Evolutionary conservation across 1,284 basidiomycete species (phyloP), one percentile per base, ranked within the genome.

Genomic region (Phellopilus nigrolimitatus): DNA sequence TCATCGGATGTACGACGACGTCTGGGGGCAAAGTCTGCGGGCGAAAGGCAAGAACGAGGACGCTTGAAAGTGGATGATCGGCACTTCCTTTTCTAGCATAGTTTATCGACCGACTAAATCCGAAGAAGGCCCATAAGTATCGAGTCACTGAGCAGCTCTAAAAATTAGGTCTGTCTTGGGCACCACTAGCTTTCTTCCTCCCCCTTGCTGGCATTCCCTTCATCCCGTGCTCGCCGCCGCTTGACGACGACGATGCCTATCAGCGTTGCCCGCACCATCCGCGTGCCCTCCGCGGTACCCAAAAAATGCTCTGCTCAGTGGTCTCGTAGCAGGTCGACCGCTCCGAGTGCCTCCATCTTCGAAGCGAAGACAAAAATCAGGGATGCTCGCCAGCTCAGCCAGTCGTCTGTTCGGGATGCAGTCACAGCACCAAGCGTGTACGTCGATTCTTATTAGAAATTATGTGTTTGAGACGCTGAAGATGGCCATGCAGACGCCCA

Each of bases 331-430:
- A 52, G 48, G 31, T 52, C 54, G 38, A 48, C 68, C 5, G 64
- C 65, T 42, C 63, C 72, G 4, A 62, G 67, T n/a, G n/a, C n/a
- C 24, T 79, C 80, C 8, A 82, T 85, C 62, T 63, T 82, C 51
- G 84, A 87, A 34, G 82, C 84, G 44, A 84, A 82, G 68, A 75
- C 76, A 40, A 81, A 88, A 66, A 82, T 91, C 45, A 71, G 79
- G 60, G 86, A 88, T 64, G 71, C 73, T 10, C 63, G 78, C 59
- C 75, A 80, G 60, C 78, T 91, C 62, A 87, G 85, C 66, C 80
- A 80, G 57, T 78, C 84, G 10, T 77, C 84, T 9, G 64, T 71
- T n/a, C 69, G 65, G 25, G 64, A 66, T 54, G 84, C 84, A 48
- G 71, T 73, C 34, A 73, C 83, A 43, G 75, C 78, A 36, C 78